Evolutionary conservation across 805 yeast species (phyloP).

Genomic region (Lachancea quebecensis): DNA sequence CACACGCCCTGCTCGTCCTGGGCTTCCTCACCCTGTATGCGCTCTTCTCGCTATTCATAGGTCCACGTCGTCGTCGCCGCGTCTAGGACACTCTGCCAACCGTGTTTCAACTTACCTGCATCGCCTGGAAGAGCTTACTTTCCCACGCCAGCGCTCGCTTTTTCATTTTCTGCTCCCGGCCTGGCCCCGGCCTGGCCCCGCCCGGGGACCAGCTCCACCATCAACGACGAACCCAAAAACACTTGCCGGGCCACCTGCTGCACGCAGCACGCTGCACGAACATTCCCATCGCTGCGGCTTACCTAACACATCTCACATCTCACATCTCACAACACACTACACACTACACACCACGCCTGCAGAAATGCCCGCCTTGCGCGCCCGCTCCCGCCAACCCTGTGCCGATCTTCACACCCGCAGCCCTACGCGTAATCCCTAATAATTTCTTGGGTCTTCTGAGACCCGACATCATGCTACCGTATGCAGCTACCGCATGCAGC

Average conservation of each 20-base stretch:
- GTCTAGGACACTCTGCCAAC: neutral
- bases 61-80: neutral
- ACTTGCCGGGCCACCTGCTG: too few species aligned
- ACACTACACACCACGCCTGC: too few species aligned
- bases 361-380: too few species aligned
- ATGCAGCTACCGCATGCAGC: too few species aligned
- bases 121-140: neutral
- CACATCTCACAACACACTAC: neutral
- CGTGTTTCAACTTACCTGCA: neutral
- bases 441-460: too few species aligned
- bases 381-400: too few species aligned
- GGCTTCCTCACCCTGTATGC: conserved; percentile 5
- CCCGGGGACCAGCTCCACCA: too few species aligned
- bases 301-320: neutral
- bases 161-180: neutral
- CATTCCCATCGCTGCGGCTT: neutral
- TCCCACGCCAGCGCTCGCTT: neutral
- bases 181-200: neutral
- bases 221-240: too few species aligned
- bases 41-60: neutral
- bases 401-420: too few species aligned
- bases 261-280: neutral
- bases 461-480: too few species aligned
- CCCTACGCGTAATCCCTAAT: too few species aligned
- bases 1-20: conserved; percentile 5